Evolutionary conservation across 2,329 filamentous ascomycete species (phyloP).

Genomic region (Monosporascus sp.): DNA sequence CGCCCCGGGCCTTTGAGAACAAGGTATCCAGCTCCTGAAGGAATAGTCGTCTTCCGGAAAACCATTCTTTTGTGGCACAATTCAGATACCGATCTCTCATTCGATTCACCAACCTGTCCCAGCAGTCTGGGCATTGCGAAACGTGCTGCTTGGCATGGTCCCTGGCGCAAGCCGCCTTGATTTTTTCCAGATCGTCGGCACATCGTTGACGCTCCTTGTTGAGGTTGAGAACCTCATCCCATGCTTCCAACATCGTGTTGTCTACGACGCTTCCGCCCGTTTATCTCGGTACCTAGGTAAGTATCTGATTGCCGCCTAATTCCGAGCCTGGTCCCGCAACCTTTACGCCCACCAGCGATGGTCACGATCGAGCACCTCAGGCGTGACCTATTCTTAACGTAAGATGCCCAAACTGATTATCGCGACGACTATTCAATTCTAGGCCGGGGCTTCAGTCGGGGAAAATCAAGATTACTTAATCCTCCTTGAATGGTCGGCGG

Average conservation of each 20-base stretch:
- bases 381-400: no score
- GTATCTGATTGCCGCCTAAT: no score
- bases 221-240: slow-evolving; percentile 26
- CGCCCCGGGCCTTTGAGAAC: slow-evolving; percentile 42
- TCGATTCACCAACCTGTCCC: slow-evolving; percentile 39
- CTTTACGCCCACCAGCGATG: no score
- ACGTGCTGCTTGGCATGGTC: slow-evolving; percentile 39
- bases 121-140: slow-evolving; percentile 43
- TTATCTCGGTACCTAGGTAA: no score
- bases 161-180: slow-evolving; percentile 37
- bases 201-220: slow-evolving; percentile 30
- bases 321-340: no score
- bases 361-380: no score
- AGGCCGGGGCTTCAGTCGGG: no score
- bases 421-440: no score
- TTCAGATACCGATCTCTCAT: slow-evolving; percentile 37
- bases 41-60: slow-evolving; percentile 43
- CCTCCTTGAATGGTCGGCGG: no score
- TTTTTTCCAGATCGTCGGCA: slow-evolving; percentile 34
- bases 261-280: background rate
- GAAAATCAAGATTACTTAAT: no score
- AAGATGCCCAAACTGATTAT: no score
- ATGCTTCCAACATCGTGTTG: slow-evolving; percentile 25
- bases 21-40: slow-evolving; percentile 44
- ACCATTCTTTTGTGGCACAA: slow-evolving; percentile 42